A percentile compares a stretch with the other conserved stretches of the same genome.
phyloP scores from a whole-genome alignment of 495 filamentous ascomycete genomes.

The Pyrenopolyporus hunteri region DNA sequence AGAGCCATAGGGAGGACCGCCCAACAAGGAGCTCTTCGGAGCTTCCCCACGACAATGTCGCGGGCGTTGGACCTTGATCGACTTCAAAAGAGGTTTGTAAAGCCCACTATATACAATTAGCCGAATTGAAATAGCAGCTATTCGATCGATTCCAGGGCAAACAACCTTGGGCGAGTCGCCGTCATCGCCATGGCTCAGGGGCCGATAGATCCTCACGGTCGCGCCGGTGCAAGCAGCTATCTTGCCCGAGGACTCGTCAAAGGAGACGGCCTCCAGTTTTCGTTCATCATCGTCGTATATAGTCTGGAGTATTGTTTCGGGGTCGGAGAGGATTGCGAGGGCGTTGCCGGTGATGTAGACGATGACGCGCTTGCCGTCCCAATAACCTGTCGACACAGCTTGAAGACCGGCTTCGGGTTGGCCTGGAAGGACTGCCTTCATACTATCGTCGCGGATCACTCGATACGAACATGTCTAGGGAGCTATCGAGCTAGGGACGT shows the following conservation, averaged over 20 bases:
- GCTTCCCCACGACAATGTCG: conserved; percentile 84
- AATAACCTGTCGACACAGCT: conserved; percentile 84
- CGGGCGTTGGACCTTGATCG: conserved; percentile 52
- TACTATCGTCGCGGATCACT: conserved; percentile 48
- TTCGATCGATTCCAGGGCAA: conserved; percentile 1
- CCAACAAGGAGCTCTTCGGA: conserved; percentile 82
- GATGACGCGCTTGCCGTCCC: conserved; percentile 79
- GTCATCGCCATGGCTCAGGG: conserved; percentile 72
- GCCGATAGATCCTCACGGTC: conserved; percentile 78
- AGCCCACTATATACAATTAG: conserved; percentile 54
- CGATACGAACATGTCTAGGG: conserved; percentile 39
- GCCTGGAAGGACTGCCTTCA: conserved; percentile 85
- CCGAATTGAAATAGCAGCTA: conserved; percentile 54
- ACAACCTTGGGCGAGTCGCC: conserved; percentile 63
- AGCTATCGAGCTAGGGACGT: background rate
- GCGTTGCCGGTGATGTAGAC: conserved; percentile 93
- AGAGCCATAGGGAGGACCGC: conserved; percentile 72
- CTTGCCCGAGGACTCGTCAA: conserved; percentile 84
- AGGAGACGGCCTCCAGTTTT: conserved; percentile 71
- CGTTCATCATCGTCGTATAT: conserved; percentile 83
- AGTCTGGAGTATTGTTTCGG: conserved; percentile 82
- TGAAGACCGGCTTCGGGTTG: conserved; percentile 88
- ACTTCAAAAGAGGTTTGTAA: conserved; percentile 53
- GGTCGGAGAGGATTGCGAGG: conserved; percentile 78
- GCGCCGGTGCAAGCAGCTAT: conserved; percentile 73